A percentile compares a stretch with the other conserved stretches of the same genome.
Evolutionary conservation across 768 basidiomycete species (phyloP).

Genomic region (Naganishia onofrii): DNA sequence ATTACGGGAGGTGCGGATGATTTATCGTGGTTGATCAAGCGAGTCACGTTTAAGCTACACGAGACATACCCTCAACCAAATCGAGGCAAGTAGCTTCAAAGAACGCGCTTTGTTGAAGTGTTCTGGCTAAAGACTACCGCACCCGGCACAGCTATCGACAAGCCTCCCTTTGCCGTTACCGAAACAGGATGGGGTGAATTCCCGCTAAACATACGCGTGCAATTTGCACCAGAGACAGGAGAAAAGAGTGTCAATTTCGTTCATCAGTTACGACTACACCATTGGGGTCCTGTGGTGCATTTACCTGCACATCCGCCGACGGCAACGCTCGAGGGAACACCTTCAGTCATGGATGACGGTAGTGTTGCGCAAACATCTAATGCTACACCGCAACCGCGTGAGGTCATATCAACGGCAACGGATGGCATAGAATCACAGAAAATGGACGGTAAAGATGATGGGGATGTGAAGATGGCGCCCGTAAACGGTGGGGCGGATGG

Average conservation of each 20-base stretch:
- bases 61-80: constrained; percentile 91
- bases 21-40: constrained; percentile 83
- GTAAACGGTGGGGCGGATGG: neutral
- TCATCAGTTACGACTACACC: constrained; percentile 87
- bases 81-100: constrained; percentile 66
- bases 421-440: constrained; percentile 2
- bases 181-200: constrained; percentile 99
- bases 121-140: neutral
- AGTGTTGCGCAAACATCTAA: neutral
- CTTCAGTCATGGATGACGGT: constrained; percentile 50
- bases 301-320: constrained; percentile 52
- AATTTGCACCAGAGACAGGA: constrained; percentile 80
- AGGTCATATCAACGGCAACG: neutral
- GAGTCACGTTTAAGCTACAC: constrained; percentile 95
- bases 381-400: neutral
- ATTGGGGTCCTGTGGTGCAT: constrained; percentile 45
- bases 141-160: constrained; percentile 69
- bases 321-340: constrained; percentile 63
- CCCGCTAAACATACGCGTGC: constrained; percentile 86
- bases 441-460: constrained; percentile 10
- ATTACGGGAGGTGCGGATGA: constrained; percentile 78
- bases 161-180: constrained; percentile 87
- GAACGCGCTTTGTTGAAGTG: neutral
- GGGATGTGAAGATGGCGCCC: constrained; percentile 10
- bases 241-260: constrained; percentile 85